Conservation (phyloP, 2,329 filamentous ascomycete genomes). For the Ophiostoma novo-ulmi region DNA sequence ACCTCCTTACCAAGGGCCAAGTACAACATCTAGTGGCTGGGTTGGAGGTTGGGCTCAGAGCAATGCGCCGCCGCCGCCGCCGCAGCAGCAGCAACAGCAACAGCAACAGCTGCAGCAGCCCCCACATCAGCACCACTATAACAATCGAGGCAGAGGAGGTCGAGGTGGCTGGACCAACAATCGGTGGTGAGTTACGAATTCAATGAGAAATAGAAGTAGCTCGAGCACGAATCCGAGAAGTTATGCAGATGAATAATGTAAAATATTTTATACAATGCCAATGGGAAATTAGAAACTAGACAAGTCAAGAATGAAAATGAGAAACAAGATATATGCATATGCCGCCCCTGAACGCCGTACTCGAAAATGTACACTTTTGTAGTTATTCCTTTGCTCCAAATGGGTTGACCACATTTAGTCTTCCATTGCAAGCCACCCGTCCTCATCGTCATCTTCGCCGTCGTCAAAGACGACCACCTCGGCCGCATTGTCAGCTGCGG, state of each 20-base stretch:
- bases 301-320: not conserved
- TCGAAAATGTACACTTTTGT: conserved; percentile 13
- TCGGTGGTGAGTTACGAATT: not conserved
- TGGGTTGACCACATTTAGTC: not conserved
- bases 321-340: conserved; percentile 5
- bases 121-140: conserved; percentile 5
- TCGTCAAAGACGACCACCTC: conserved; percentile 22
- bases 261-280: conserved; percentile 3
- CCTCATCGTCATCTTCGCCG: conserved; percentile 23
- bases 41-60: not conserved
- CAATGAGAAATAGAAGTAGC: not conserved
- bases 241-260: not conserved
- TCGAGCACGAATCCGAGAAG: not conserved
- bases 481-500: not conserved
- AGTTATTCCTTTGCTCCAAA: not conserved
- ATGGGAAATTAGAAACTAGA: conserved; percentile 9
- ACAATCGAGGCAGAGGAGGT: not conserved
- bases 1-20: not conserved
- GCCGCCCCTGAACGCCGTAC: conserved; percentile 18
- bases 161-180: not conserved
- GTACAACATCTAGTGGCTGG: not conserved
- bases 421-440: conserved; percentile 25
- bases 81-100: conserved; percentile 13
- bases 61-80: conserved; percentile 16
- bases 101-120: not conserved